phyloP scores from a whole-genome alignment of 2,329 filamentous ascomycete genomes.

The Juglanconis juglandina region DNA sequence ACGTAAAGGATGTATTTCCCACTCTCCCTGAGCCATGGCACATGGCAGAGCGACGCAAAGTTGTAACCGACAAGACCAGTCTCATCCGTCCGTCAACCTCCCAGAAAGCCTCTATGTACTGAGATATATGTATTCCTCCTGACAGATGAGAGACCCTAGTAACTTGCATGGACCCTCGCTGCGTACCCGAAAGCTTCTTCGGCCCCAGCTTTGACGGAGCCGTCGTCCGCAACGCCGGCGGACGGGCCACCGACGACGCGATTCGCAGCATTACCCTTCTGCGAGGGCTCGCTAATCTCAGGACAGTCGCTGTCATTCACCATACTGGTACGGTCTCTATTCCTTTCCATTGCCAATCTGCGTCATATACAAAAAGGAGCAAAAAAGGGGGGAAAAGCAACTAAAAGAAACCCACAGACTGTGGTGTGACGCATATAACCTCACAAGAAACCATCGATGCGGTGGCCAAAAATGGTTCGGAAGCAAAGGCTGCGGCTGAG shows the following conservation, averaged over 20 bases:
- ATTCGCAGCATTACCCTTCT: constrained; percentile 7
- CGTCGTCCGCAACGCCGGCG: constrained; percentile 12
- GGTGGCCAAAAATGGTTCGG: neutral
- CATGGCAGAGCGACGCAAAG: constrained; percentile 4
- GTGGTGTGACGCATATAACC: constrained; percentile 6
- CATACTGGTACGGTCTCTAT: constrained; percentile 7
- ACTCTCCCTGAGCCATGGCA: constrained; percentile 8
- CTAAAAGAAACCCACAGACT: neutral
- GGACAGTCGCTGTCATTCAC: constrained; percentile 3
- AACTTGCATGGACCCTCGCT: constrained; percentile 13
- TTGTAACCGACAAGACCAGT: neutral
- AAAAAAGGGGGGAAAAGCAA: no score
- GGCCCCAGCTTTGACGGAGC: constrained; percentile 3
- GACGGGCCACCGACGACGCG: constrained; percentile 11
- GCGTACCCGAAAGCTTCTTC: constrained; percentile 14
- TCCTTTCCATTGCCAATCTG: neutral
- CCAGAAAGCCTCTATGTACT: neutral
- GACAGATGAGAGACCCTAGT: neutral
- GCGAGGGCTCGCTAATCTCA: constrained; percentile 4
- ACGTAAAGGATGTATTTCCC: constrained; percentile 2
- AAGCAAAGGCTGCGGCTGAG: neutral
- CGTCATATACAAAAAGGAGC: neutral
- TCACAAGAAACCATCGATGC: neutral
- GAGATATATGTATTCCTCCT: no score
- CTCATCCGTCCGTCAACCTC: constrained; percentile 1